These are phyloP conservation scores for Cucurbita pepo DNA, from an alignment of 306 rosid genomes.

Conservation along the genomic window DNA sequence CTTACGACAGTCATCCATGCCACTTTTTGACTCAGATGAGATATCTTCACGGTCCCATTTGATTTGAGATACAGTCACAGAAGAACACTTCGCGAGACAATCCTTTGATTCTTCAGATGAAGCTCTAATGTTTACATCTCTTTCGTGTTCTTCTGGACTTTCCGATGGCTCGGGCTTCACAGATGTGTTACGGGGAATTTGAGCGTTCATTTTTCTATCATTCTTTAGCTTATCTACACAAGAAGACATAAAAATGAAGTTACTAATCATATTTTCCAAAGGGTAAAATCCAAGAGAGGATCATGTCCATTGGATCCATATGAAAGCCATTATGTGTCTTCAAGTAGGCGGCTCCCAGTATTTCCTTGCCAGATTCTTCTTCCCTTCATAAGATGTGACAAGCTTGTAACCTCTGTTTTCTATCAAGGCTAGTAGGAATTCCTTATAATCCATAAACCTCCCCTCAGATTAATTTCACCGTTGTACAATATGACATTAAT, in stretches of 20 bases:
- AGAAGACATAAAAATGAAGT: not conserved
- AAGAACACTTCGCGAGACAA: slow-evolving; percentile 1
- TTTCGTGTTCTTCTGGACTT: slow-evolving; percentile 18
- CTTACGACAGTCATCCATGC: slow-evolving; percentile 2
- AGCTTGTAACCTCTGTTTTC: not conserved
- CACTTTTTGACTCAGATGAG: slow-evolving; percentile 26
- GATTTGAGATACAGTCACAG: slow-evolving; percentile 15
- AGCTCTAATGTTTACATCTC: not conserved
- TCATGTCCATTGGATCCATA: not conserved
- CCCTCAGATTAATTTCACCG: not conserved
- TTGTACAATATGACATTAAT: not conserved
- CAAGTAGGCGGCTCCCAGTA: not conserved
- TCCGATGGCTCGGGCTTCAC: slow-evolving; percentile 12
- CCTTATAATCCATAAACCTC: not conserved
- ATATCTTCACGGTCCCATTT: slow-evolving; percentile 43
- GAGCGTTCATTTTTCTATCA: slow-evolving; percentile 28
- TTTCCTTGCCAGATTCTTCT: not conserved
- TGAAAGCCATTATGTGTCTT: not conserved
- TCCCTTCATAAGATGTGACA: not conserved
- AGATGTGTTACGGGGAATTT: not conserved
- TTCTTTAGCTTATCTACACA: slow-evolving; percentile 47
- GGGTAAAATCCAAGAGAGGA: not conserved
- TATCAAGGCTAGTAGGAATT: not conserved
- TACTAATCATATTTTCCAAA: not conserved
- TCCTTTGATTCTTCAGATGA: slow-evolving; percentile 16